These are phyloP conservation scores for Terfezia claveryi DNA, from an alignment of 495 filamentous ascomycete genomes.

Conservation along the genomic window DNA sequence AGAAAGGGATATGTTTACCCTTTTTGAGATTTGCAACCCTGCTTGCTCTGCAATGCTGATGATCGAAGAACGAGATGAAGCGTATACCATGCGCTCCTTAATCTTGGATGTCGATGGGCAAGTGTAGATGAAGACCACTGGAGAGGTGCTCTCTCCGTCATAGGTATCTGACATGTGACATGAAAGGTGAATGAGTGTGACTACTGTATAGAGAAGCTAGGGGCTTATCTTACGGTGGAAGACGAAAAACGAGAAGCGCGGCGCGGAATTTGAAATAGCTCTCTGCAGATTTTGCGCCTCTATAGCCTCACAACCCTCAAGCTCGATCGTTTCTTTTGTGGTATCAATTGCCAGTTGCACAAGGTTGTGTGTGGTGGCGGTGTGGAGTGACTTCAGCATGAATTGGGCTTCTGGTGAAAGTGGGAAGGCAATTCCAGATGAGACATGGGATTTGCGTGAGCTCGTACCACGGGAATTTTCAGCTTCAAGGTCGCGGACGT, in stretches of 20 bases:
- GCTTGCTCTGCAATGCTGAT: conserved; percentile 46
- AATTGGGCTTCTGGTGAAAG: conserved; percentile 44
- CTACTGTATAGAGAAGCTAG: background rate
- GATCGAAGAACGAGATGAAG: conserved; percentile 46
- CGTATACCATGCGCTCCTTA: conserved; percentile 89
- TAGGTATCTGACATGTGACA: conserved; percentile 26
- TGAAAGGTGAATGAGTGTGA: background rate
- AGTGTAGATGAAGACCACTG: conserved; percentile 83
- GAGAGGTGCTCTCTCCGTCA: conserved; percentile 32
- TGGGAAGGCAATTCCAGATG: conserved; percentile 39
- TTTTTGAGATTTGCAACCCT: conserved; percentile 54
- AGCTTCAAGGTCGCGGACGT: conserved; percentile 59
- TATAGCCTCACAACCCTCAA: conserved; percentile 35
- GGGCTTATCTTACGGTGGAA: conserved; percentile 11
- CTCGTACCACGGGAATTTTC: conserved; percentile 51
- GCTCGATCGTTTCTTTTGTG: conserved; percentile 51
- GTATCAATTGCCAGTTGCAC: conserved; percentile 44
- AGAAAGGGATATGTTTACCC: conserved; percentile 22
- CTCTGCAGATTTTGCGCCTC: conserved; percentile 18
- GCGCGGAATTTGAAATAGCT: conserved; percentile 57
- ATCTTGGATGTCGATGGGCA: conserved; percentile 62
- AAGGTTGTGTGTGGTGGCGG: background rate
- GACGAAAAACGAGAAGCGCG: conserved; percentile 74
- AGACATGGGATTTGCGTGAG: conserved; percentile 33
- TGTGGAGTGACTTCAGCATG: conserved; percentile 27